phyloP scores from a whole-genome alignment of 1,284 basidiomycete genomes.

The Meira miltonrushii region DNA sequence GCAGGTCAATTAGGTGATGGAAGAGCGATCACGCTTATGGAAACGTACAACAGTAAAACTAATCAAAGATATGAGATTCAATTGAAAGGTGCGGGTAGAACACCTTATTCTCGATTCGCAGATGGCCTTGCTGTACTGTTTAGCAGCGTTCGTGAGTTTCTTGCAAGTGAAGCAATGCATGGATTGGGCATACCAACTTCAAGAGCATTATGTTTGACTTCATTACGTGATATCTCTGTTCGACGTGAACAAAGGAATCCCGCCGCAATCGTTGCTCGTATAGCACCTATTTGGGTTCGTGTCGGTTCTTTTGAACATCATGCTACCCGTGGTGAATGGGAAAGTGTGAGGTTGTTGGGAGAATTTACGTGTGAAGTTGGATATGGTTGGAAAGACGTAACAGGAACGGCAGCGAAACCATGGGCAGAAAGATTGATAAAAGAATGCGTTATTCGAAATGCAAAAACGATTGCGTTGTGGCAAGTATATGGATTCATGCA shows the following conservation, averaged over 20 bases:
- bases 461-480: slow-evolving; percentile 85
- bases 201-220: slow-evolving; percentile 74
- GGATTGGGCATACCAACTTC: slow-evolving; percentile 83
- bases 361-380: slow-evolving; percentile 67
- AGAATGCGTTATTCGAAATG: slow-evolving; percentile 68
- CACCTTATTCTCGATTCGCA: slow-evolving; percentile 82
- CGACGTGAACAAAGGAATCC: slow-evolving; percentile 72
- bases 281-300: slow-evolving; percentile 84
- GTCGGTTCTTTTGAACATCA: slow-evolving; percentile 87
- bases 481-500: slow-evolving; percentile 59
- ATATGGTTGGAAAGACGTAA: slow-evolving; percentile 21
- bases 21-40: slow-evolving; percentile 74
- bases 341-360: slow-evolving; percentile 60
- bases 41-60: slow-evolving; percentile 61
- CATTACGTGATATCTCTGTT: slow-evolving; percentile 71
- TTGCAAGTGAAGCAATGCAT: slow-evolving; percentile 66
- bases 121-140: slow-evolving; percentile 89
- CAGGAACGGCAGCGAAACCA: not conserved
- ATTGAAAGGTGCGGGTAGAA: slow-evolving; percentile 87
- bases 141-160: slow-evolving; percentile 81
- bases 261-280: slow-evolving; percentile 73
- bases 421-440: slow-evolving; percentile 35
- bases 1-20: slow-evolving; percentile 97
- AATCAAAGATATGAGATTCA: slow-evolving; percentile 65
- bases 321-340: slow-evolving; percentile 59